Base-by-base conservation (phyloP, 306 rosid genomes). In the Canavalia ensiformis region DNA sequence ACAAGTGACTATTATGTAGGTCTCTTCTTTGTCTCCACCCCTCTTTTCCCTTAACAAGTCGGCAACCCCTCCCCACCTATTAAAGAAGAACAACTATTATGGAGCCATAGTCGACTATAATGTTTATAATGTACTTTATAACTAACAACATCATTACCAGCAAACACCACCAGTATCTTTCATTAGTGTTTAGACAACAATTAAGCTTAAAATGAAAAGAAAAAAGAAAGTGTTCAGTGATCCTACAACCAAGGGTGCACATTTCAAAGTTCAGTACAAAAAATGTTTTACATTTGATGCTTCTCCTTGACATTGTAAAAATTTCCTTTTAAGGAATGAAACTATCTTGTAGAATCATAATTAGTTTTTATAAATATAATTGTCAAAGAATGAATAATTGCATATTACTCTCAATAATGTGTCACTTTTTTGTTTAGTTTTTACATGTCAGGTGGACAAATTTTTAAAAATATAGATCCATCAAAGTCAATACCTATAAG, bases 101-200 rank as follows among this genome's bases (percentile, higher is more conserved):
- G 4, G 42, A 67, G 13, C 46, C 46, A 58, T 30, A 49, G 37
- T 45, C 51, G 45, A 29, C 72, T 56, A 13, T 46, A 31, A 55
- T 31, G 68, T 58, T 71, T 29, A 62, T 31, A 60, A 68, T 51
- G 11, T 76, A 59, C 30, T 75, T 37, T 64, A 82, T 44, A 55
- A 55, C 33, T 10, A 76, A 25, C 52, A 65, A 51, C 28, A 10
- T 54, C 12, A 28, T 46, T 42, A 37, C 45, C 70, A 25, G 30
- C 42, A 75, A 51, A 50, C 66, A 41, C 18, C 64, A n/a, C 29
- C 50, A 8, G 58, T 47, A 18, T 30, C 58, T 59, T 46, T 12
- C 60, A 28, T 44, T 73, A 46, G 35, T 35, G 31, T 46, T 57
- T 63, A 58, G 6, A 13, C 44, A 7, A 68, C 70, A 55, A 12